phyloP scores from a whole-genome alignment of 2,329 filamentous ascomycete genomes.

The Alternaria brassicae region DNA sequence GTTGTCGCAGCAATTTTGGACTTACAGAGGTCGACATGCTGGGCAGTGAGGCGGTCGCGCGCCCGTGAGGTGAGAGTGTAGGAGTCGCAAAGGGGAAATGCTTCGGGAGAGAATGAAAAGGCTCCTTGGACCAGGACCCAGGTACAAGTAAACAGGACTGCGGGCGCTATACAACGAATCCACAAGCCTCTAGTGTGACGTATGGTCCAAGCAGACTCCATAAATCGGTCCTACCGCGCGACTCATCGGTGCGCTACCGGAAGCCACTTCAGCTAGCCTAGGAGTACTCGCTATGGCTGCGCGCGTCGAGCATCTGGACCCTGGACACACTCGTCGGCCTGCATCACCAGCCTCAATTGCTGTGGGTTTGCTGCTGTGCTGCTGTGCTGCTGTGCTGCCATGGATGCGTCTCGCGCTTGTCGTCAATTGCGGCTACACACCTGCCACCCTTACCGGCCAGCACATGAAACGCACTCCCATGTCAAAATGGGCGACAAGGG shows the following conservation, averaged over 20 bases:
- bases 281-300: too few relatives aligned
- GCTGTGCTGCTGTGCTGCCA: not conserved
- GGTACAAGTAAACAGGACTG: conserved; percentile 29
- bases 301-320: conserved; percentile 22
- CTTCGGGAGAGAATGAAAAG: conserved; percentile 6
- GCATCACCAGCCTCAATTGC: conserved; percentile 23
- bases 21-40: conserved; percentile 36
- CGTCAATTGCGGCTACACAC: conserved; percentile 14
- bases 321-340: conserved; percentile 7
- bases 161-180: conserved; percentile 26
- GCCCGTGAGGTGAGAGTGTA: conserved; percentile 11
- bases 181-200: conserved; percentile 24
- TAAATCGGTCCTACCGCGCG: conserved; percentile 20
- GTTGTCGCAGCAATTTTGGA: not conserved
- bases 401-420: conserved; percentile 17
- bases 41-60: conserved; percentile 17
- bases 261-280: conserved; percentile 18
- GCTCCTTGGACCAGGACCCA: conserved; percentile 15
- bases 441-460: not conserved
- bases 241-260: conserved; percentile 6
- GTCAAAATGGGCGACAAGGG: conserved; percentile 11
- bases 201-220: conserved; percentile 22
- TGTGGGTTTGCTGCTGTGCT: conserved; percentile 2
- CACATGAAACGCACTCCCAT: conserved; percentile 12
- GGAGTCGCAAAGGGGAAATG: conserved; percentile 13